Evolutionary conservation across 148 eudicot genomes (phyloP).

Genomic region (Simmondsia chinensis): DNA sequence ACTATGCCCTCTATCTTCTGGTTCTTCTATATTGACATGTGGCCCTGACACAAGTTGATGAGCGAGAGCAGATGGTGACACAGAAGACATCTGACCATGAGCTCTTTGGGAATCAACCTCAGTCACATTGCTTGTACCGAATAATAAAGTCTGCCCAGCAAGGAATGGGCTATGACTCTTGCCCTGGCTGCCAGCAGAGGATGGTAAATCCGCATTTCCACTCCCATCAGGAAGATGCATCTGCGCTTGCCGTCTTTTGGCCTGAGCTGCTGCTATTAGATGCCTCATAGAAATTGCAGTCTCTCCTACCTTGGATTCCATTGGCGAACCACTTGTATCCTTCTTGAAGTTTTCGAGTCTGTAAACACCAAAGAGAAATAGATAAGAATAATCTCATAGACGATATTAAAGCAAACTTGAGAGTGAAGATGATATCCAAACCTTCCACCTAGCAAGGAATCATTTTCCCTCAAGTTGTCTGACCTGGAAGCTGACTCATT

Average conservation of each 20-base stretch:
- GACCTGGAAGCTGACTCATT: slow-evolving; percentile 18
- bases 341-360: slow-evolving; percentile 43
- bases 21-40: slow-evolving; percentile 40
- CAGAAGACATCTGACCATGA: slow-evolving; percentile 22
- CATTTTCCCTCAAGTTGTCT: slow-evolving; percentile 23
- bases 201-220: slow-evolving; percentile 14
- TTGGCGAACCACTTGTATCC: slow-evolving; percentile 23
- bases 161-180: slow-evolving; percentile 42
- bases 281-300: slow-evolving; percentile 55
- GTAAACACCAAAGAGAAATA: slow-evolving; percentile 7
- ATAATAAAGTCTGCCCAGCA: slow-evolving; percentile 22
- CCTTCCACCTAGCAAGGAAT: slow-evolving; percentile 41
- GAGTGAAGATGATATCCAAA: slow-evolving; percentile 14
- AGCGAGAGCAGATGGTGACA: slow-evolving; percentile 40
- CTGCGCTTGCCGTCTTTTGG: slow-evolving; percentile 64
- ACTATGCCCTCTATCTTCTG: slow-evolving; percentile 48
- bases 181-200: slow-evolving; percentile 19
- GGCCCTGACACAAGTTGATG: slow-evolving; percentile 18
- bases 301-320: slow-evolving; percentile 43
- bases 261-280: slow-evolving; percentile 95
- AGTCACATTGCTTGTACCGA: slow-evolving; percentile 27
- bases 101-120: slow-evolving; percentile 29
- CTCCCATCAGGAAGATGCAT: slow-evolving; percentile 27
- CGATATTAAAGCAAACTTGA: slow-evolving; percentile 1
- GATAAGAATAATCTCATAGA: background rate